Base-by-base conservation (phyloP, 345 rosid genomes). In the Linum tenue region DNA sequence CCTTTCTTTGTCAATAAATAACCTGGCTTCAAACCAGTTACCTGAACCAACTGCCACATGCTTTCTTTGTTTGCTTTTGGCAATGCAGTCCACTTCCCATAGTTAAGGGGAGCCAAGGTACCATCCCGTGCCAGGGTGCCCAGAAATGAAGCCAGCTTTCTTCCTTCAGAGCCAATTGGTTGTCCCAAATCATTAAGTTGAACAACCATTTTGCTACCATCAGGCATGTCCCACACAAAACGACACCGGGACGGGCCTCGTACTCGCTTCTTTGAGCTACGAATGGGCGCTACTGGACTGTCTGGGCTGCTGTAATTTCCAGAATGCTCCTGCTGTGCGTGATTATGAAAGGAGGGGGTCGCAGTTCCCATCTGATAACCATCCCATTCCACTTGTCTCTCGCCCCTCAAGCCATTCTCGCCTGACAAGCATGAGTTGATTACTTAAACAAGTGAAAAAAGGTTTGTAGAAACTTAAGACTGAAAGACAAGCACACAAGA, bases 51-150 rank as follows among this genome's bases (percentile, higher is more conserved):
- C 69, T 69, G 64, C 81, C 81, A 78, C 72, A 78, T 71, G 4
- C 69, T 68, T 55, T 72, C 78, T 61, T 78, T 78, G 62, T 36
- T 31, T 37, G 65, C 61, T 36, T 69, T 59, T 5, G 78, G 78
- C 67, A 78, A 39, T 39, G 60, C 65, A 59, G 64, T 66, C 81
- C 81, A 75, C 9, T 66, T 59, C 7, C 57, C 15, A 67, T 57
- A 66, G 58, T 43, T 75, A 60, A 78, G 72, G 22, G 81, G 81
- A 7, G 76, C 78, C 72, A 65, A 63, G 64, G 66, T 60, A 66
- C 81, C 76, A 72, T 78, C 70, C 55, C 81, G 74, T 44, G 81
- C 81, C 31, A 78, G 5, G 11, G 72, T 72, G 53, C 78, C 81
- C 62, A 75, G 31, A 64, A 71, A 78, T 61, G 72, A 58, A 59